Base-by-base conservation (phyloP, 331 rosid species). In the Rosa hybrid region DNA sequence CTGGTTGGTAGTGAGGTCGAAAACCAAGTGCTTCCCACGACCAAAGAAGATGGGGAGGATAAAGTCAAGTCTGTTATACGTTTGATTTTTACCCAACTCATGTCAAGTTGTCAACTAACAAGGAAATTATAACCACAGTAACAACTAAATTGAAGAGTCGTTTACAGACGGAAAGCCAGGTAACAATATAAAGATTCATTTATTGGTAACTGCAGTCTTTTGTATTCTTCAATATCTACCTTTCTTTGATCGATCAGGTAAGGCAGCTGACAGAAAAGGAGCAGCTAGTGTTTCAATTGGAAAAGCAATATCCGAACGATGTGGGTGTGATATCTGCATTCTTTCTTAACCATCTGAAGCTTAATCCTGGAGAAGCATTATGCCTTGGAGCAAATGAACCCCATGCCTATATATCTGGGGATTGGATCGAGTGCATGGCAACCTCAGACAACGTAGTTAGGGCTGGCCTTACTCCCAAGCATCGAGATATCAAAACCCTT, bases 351-450 rank as follows among this genome's bases (percentile, higher is more conserved):
- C 81, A 86, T 78, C 91, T 95, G 69, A 93, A 88, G 81, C 99
- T 95, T 71, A 86, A 82, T 50, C 96, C 98, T 0, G 96, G 98
- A 10, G 99, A 95, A 87, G 97, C 99, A 12, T 81, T 95, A 72
- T 86, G 79, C 85, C 90, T 95, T 0, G 93, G 98, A 5, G 89
- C 99, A 76, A 93, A 95, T 25, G 99, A 93, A 81, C 99, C 94
- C 0, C 99, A 95, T 76, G 98, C 99, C 30, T 95, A 95, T 84
- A 81, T 93, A 70, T 84, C 81, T 2, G 98, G 99, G 0, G 98
- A 90, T 74, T 93, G 96, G 69, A 25, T 95, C n/a, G 99, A 95
- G 78, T 95, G 99, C 84, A 95, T 95, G 98, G 99, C 98, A 49
- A 93, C 99, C 78, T 93, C 97, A 11, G 99, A 95, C 90, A 95